Base-by-base conservation (phyloP, 2,329 filamentous ascomycete species). In the Sclerotinia borealis region DNA sequence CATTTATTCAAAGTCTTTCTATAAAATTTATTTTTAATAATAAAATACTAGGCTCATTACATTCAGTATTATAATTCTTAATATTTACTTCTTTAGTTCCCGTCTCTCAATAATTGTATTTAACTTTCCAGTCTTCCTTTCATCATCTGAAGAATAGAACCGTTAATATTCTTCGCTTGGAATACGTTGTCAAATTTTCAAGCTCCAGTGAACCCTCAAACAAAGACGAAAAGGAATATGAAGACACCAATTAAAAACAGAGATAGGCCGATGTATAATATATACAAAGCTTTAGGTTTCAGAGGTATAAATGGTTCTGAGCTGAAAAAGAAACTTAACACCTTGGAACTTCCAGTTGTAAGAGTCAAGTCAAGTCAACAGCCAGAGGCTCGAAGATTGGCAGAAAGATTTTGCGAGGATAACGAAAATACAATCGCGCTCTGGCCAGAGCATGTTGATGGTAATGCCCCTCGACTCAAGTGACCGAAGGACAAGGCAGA, bases 91-190 rank as follows among this genome's bases (percentile, higher is more conserved):
- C 8, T 11, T 29, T 39, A 1, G 3, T 37, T 25, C 13, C 17
- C 3, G 25, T 37, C 31, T 52, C 17, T 25, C 3, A 13, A 13
- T 54, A 15, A 27, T 54, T 17, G 8, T n/a, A 1, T 39, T n/a
- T 0, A n/a, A 13, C 2, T 3, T 11, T 41, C 9, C 1, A n/a
- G 2, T 1, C 19, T 22, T 55, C 5, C 8, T 41, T n/a, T 1
- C 41, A 10, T 55, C 25, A 4, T 39, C 2, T 1, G 4, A 15
- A 29, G 17, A 3, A 9, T n/a, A 19, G 9, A 7, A n/a, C 5
- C 25, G n/a, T 41, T 13, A 7, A 54, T 1, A 7, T 25, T 27
- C n/a, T n/a, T n/a, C n/a, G n/a, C 34, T 8, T 27, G 13, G 2
- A 37, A 8, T 8, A 29, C 41, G 36, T 29, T 25, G 17, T 39